phyloP scores from a whole-genome alignment of 257 asterid species.

The Avicennia marina region DNA sequence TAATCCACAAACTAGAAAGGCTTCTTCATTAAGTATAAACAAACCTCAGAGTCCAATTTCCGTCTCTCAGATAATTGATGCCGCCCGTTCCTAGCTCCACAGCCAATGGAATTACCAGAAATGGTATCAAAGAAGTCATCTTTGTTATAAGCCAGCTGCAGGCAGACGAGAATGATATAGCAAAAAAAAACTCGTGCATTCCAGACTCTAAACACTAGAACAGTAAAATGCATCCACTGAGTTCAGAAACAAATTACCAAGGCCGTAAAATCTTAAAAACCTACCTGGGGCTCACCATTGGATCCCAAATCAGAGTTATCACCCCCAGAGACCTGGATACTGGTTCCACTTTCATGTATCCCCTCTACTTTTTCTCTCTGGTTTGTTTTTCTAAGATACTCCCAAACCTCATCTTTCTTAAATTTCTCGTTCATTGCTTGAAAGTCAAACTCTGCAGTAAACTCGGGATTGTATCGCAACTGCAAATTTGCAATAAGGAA shows the following conservation, averaged over 20 bases:
- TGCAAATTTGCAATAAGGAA: constrained; percentile 16
- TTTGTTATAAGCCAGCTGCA: constrained; percentile 77
- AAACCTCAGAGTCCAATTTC: constrained; percentile 57
- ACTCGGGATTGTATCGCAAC: constrained; percentile 34
- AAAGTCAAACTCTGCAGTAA: constrained; percentile 66
- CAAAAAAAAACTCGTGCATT: neutral
- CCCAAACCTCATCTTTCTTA: constrained; percentile 82
- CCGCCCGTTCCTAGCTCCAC: constrained; percentile 54
- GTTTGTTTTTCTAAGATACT: constrained; percentile 60
- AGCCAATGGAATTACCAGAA: constrained; percentile 49
- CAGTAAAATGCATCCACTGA: neutral
- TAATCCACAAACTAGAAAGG: neutral
- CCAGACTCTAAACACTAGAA: neutral
- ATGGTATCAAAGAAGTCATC: constrained; percentile 78
- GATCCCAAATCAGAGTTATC: constrained; percentile 31
- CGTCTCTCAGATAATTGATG: constrained; percentile 35
- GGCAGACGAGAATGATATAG: constrained; percentile 10
- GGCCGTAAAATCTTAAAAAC: constrained; percentile 1
- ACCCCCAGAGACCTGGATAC: constrained; percentile 25
- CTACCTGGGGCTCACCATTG: constrained; percentile 43
- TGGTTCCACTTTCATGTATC: constrained; percentile 20
- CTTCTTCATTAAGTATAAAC: constrained; percentile 8
- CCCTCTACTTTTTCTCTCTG: constrained; percentile 32
- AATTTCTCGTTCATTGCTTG: constrained; percentile 86
- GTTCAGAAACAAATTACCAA: neutral